phyloP scores from a whole-genome alignment of 1,139 yeast species.

The Lodderomyces parapsilosis region DNA sequence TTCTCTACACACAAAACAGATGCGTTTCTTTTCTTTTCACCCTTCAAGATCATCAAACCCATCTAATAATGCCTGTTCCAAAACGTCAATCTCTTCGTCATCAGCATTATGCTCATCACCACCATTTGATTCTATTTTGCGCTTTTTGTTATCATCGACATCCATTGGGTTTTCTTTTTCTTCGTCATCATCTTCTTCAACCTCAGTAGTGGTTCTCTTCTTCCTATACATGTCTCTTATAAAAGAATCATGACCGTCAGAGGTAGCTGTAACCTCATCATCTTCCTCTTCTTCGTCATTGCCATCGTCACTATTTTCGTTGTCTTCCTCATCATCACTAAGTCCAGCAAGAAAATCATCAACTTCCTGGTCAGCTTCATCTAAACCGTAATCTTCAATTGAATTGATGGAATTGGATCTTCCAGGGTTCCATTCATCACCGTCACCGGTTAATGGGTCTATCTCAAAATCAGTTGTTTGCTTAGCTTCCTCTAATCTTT shows the following conservation, averaged over 20 bases:
- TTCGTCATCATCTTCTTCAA: slow-evolving; percentile 16
- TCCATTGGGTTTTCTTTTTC: slow-evolving; percentile 14
- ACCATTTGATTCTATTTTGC: slow-evolving; percentile 3
- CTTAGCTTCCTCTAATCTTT: slow-evolving; percentile 21
- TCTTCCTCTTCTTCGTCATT: slow-evolving; percentile 12
- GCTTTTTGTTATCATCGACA: slow-evolving; percentile 3
- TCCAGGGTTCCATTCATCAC: slow-evolving; percentile 14
- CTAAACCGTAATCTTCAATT: slow-evolving; percentile 47
- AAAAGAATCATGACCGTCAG: slow-evolving; percentile 25
- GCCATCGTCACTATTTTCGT: slow-evolving; percentile 25
- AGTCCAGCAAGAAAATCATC: slow-evolving; percentile 59
- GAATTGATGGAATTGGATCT: slow-evolving; percentile 30
- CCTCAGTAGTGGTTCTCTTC: slow-evolving; percentile 19
- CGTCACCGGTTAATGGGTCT: slow-evolving; percentile 2
- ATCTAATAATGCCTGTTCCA: slow-evolving; percentile 46
- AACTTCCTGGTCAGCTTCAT: slow-evolving; percentile 58
- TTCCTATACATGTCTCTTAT: slow-evolving; percentile 31
- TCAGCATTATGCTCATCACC: slow-evolving; percentile 11
- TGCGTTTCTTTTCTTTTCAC: neutral
- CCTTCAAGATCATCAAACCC: slow-evolving; percentile 47
- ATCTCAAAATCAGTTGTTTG: neutral
- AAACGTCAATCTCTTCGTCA: slow-evolving; percentile 36
- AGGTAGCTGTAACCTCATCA: slow-evolving; percentile 11
- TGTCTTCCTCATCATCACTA: slow-evolving; percentile 49
- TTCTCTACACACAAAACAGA: neutral